phyloP scores from a whole-genome alignment of 1,284 basidiomycete species.

The Coniophora puteana region DNA sequence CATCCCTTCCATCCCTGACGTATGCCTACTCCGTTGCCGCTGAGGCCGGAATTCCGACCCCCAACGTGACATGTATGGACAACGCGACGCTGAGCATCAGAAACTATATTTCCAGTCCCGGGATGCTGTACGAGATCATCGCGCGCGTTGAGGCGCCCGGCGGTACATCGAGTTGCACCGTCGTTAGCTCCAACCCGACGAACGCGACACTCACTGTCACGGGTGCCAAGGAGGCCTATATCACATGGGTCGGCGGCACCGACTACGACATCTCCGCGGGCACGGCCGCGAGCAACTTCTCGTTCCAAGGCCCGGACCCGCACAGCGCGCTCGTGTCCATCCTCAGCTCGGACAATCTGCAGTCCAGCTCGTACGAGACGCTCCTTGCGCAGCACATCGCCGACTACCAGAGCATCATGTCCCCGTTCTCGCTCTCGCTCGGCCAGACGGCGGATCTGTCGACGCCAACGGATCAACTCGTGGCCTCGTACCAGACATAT shows the following conservation, averaged over 20 bases:
- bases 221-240: conserved; percentile 45
- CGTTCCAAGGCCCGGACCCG: conserved; percentile 62
- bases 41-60: conserved; percentile 47
- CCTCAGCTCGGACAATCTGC: conserved; percentile 30
- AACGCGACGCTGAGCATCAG: conserved; percentile 51
- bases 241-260: conserved; percentile 70
- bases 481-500: conserved; percentile 47
- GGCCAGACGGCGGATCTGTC: conserved; percentile 52
- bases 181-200: conserved; percentile 21
- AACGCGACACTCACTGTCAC: conserved; percentile 56
- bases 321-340: conserved; percentile 42
- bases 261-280: conserved; percentile 64
- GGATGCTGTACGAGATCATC: conserved; percentile 70
- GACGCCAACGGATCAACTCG: conserved; percentile 56
- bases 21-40: conserved; percentile 49
- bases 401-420: conserved; percentile 44
- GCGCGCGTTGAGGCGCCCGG: conserved; percentile 39
- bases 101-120: conserved; percentile 46
- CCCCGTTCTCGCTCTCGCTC: conserved; percentile 52
- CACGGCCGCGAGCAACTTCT: conserved; percentile 47
- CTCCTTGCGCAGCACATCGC: conserved; percentile 44
- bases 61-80: conserved; percentile 60
- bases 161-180: conserved; percentile 30
- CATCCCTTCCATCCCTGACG: conserved; percentile 35
- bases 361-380: conserved; percentile 26